phyloP scores from a whole-genome alignment of 495 filamentous ascomycete genomes.

The Aspergillus sclerotiicarbonarius region DNA sequence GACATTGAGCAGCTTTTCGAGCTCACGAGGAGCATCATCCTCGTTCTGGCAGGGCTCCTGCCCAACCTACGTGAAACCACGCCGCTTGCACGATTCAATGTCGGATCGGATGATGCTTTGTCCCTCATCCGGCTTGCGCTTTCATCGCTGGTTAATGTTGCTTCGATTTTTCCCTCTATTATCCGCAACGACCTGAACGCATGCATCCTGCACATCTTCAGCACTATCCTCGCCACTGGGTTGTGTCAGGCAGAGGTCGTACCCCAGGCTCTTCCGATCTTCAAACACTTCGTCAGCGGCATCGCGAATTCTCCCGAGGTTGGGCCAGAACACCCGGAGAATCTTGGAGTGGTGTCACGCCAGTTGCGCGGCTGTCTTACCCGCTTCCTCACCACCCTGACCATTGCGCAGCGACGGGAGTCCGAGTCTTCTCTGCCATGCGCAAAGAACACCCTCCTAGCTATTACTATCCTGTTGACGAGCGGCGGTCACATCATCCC shows the following conservation, averaged over 20 bases:
- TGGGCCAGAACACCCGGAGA: slow-evolving; percentile 29
- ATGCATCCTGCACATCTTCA: slow-evolving; percentile 95
- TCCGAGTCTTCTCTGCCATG: slow-evolving; percentile 75
- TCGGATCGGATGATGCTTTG: slow-evolving; percentile 73
- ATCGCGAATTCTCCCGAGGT: slow-evolving; percentile 52
- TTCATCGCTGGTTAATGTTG: slow-evolving; percentile 85
- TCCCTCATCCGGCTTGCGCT: slow-evolving; percentile 76
- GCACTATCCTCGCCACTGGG: slow-evolving; percentile 83
- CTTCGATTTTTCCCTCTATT: slow-evolving; percentile 90
- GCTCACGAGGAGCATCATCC: slow-evolving; percentile 88
- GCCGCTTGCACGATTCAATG: slow-evolving; percentile 60
- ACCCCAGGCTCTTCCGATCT: slow-evolving; percentile 84
- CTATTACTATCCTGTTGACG: slow-evolving; percentile 84
- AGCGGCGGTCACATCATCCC: slow-evolving; percentile 69
- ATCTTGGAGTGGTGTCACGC: slow-evolving; percentile 37
- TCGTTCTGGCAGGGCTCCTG: slow-evolving; percentile 81
- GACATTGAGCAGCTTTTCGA: slow-evolving; percentile 99
- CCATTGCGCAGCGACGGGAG: slow-evolving; percentile 80
- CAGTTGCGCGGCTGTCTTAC: slow-evolving; percentile 72
- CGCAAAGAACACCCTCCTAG: slow-evolving; percentile 89
- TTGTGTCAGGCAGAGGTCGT: slow-evolving; percentile 85
- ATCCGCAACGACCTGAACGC: slow-evolving; percentile 97
- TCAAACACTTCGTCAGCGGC: slow-evolving; percentile 82
- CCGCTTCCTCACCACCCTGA: slow-evolving; percentile 76
- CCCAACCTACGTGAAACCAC: slow-evolving; percentile 81